Percentiles rank a stretch among this genome's conserved stretches.
Conservation (phyloP, 768 basidiomycete species). For the Tephrocybe rancida region DNA sequence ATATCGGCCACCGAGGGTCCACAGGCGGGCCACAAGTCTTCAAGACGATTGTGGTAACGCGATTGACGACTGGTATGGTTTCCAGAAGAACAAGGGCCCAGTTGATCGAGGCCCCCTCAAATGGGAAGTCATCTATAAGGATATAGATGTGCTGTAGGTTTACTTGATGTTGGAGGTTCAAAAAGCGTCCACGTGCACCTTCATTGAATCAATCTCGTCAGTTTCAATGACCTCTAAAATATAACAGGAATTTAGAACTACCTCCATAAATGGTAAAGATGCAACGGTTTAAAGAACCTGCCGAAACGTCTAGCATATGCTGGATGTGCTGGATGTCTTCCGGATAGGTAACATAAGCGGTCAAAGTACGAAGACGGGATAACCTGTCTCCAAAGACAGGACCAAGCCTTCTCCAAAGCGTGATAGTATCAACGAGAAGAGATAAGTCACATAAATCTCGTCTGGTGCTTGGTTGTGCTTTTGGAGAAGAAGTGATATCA, state of each 20-base stretch:
- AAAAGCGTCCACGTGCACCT: not conserved
- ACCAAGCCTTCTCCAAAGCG: not conserved
- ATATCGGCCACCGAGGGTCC: not conserved
- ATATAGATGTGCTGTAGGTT: not conserved
- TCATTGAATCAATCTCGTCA: not conserved
- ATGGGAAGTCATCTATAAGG: not conserved
- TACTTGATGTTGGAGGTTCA: not conserved
- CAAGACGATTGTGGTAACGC: not conserved
- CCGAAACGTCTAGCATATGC: not conserved
- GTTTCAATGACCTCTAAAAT: not conserved
- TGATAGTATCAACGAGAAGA: not conserved
- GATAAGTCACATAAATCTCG: not conserved
- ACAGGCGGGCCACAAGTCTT: not conserved
- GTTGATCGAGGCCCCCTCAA: not conserved
- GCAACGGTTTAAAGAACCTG: not conserved
- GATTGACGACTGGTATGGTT: not conserved
- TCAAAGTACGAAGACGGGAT: not conserved
- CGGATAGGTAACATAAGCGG: not conserved
- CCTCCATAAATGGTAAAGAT: not conserved
- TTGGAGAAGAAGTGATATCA: too few species aligned
- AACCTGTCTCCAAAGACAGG: not conserved
- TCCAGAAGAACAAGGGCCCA: not conserved
- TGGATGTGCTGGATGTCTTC: not conserved
- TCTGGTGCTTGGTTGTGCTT: too few species aligned
- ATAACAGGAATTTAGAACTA: not conserved